Evolutionary conservation across 768 basidiomycete genomes (phyloP).

Genomic region (Paxillus involutus): DNA sequence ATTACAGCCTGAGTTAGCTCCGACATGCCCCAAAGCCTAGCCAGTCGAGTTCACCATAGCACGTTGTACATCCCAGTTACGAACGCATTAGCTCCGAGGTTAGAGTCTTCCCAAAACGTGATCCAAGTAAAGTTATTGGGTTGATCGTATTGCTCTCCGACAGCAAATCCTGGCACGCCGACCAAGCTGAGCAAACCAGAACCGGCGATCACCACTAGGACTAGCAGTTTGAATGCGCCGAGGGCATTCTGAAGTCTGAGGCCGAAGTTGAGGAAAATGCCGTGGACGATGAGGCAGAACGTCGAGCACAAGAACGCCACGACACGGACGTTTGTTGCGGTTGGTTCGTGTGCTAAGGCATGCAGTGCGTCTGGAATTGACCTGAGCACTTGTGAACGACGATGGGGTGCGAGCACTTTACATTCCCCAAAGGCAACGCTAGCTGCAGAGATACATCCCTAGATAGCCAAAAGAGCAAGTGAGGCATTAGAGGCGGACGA

Average conservation of each 20-base stretch:
- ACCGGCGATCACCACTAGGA: slow-evolving; percentile 49
- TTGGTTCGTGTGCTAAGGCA: slow-evolving; percentile 46
- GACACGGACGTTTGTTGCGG: slow-evolving; percentile 48
- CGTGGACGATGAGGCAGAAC: slow-evolving; percentile 57
- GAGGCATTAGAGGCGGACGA: not conserved
- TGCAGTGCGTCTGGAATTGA: slow-evolving; percentile 55
- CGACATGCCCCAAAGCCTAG: not conserved
- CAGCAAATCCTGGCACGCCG: slow-evolving; percentile 48
- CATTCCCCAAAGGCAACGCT: slow-evolving; percentile 76
- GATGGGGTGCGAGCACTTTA: slow-evolving; percentile 24
- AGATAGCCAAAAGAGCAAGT: not conserved
- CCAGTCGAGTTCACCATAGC: slow-evolving; percentile 50
- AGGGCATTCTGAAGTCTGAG: slow-evolving; percentile 63
- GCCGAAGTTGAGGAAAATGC: slow-evolving; percentile 51
- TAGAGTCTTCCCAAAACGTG: slow-evolving; percentile 63
- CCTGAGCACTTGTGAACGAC: not conserved
- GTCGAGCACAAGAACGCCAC: slow-evolving; percentile 53
- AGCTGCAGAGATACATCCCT: slow-evolving; percentile 62
- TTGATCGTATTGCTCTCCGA: slow-evolving; percentile 47
- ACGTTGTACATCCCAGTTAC: slow-evolving; percentile 66
- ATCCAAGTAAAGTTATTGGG: slow-evolving; percentile 61
- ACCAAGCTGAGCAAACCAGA: slow-evolving; percentile 54
- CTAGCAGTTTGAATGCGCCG: slow-evolving; percentile 57
- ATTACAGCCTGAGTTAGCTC: not conserved
- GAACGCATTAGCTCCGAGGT: slow-evolving; percentile 56